A percentile compares a stretch with the other conserved stretches of the same genome.
These are phyloP conservation scores for Curvularia verruculosa DNA, from an alignment of 2,329 filamentous ascomycete genomes.

Conservation along the genomic window DNA sequence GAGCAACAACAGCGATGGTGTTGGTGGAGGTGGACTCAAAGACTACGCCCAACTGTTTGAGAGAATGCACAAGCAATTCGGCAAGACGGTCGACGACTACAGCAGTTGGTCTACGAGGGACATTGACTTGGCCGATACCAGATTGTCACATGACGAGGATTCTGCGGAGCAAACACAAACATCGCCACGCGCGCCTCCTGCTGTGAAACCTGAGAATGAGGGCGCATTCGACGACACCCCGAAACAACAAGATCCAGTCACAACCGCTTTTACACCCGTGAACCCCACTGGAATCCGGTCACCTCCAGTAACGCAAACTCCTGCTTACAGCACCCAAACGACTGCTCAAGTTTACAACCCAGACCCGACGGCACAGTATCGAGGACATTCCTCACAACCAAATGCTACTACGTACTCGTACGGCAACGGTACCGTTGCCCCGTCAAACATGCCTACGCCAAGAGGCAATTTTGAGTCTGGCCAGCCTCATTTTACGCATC, in stretches of 20 bases:
- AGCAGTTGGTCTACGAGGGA: conserved; percentile 15
- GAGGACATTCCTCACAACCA: neutral
- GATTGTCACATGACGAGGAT: conserved; percentile 24
- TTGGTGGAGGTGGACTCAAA: conserved; percentile 25
- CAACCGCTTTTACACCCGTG: conserved; percentile 19
- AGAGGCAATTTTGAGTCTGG: neutral
- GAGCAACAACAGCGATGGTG: conserved; percentile 25
- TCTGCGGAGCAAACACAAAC: conserved; percentile 15
- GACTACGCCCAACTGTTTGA: conserved; percentile 27
- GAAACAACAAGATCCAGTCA: neutral
- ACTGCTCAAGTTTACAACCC: neutral
- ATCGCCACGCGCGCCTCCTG: neutral
- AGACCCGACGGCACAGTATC: neutral
- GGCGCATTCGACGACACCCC: neutral
- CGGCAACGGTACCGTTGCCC: neutral
- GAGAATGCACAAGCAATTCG: conserved; percentile 29
- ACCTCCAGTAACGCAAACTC: neutral
- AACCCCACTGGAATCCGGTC: conserved; percentile 8
- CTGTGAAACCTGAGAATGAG: conserved; percentile 14
- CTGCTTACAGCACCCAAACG: neutral
- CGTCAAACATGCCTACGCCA: neutral
- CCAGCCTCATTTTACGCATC: neutral
- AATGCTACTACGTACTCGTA: neutral
- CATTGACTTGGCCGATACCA: conserved; percentile 20
- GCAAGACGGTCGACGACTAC: conserved; percentile 15